Conservation (phyloP, 257 asterid genomes). For the Mitragyna speciosa region DNA sequence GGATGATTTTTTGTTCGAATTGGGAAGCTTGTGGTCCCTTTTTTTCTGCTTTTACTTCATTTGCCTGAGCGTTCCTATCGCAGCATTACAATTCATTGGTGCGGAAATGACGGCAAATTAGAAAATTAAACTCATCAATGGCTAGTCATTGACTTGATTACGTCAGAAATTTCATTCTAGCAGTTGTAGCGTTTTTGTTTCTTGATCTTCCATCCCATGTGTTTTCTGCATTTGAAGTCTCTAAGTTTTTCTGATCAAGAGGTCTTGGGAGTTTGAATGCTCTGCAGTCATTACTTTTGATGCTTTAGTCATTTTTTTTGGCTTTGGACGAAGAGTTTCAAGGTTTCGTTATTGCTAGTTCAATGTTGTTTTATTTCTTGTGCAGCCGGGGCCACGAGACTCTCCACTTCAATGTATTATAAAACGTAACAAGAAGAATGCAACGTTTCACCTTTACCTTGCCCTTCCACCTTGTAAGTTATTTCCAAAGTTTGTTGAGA, state of each 20-base stretch:
- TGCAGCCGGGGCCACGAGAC: constrained; percentile 94
- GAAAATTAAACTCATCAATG: neutral
- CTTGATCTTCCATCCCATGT: neutral
- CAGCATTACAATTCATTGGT: neutral
- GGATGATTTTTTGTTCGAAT: no score
- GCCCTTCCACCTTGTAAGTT: constrained; percentile 81
- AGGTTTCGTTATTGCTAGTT: neutral
- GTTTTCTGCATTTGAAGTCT: neutral
- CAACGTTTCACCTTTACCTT: constrained; percentile 71
- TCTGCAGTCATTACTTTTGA: neutral
- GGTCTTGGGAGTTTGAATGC: neutral
- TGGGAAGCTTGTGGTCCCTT: no score
- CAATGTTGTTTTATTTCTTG: constrained; percentile 7
- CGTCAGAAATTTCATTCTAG: neutral
- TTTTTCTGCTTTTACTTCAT: neutral
- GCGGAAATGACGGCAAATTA: neutral
- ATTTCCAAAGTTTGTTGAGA: neutral
- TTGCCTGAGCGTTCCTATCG: neutral
- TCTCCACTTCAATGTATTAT: constrained; percentile 77
- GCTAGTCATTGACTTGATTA: neutral
- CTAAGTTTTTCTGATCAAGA: neutral
- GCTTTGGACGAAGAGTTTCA: neutral
- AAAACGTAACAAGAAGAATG: constrained; percentile 90
- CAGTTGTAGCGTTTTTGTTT: neutral
- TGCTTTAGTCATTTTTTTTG: neutral